These are phyloP conservation scores for Crucihimalaya himalaica DNA, from an alignment of 345 rosid species.

Conservation along the genomic window DNA sequence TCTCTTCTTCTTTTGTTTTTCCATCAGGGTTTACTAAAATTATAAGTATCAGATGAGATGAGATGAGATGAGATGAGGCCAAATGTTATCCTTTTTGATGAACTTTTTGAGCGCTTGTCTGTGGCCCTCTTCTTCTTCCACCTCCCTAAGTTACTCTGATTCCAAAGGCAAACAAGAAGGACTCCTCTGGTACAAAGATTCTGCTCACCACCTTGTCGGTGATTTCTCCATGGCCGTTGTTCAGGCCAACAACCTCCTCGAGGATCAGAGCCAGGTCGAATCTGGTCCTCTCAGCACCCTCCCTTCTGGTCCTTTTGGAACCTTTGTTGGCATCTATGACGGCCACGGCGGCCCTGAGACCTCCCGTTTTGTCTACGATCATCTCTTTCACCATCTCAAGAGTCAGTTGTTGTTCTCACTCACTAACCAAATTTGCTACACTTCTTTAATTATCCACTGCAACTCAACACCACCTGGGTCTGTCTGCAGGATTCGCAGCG, in stretches of 20 bases:
- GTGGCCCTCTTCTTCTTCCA: slow-evolving; percentile 54
- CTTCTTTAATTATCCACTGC: too few relatives aligned
- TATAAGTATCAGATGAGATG: too few relatives aligned
- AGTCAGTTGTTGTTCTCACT: slow-evolving; percentile 57
- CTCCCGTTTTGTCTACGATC: slow-evolving; percentile 77
- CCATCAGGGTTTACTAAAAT: too few relatives aligned
- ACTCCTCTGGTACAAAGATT: slow-evolving; percentile 89
- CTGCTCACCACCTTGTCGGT: slow-evolving; percentile 76
- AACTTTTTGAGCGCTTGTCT: slow-evolving; percentile 78
- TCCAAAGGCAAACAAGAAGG: slow-evolving; percentile 82
- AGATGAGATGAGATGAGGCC: slow-evolving; percentile 63
- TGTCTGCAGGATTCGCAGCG: slow-evolving; percentile 63
- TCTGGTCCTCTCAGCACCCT: slow-evolving; percentile 81
- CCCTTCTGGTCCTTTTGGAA: slow-evolving; percentile 81
- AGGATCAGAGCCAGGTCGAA: slow-evolving; percentile 95
- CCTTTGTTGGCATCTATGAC: slow-evolving; percentile 85
- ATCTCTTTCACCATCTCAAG: slow-evolving; percentile 88
- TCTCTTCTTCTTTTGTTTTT: neutral
- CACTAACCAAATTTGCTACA: too few relatives aligned
- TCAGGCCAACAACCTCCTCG: slow-evolving; percentile 67
- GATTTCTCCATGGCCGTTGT: slow-evolving; percentile 96
- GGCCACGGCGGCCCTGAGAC: slow-evolving; percentile 99
- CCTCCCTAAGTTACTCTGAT: slow-evolving; percentile 50
- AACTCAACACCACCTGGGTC: too few relatives aligned
- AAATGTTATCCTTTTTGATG: slow-evolving; percentile 79